A percentile compares a stretch with the other conserved stretches of the same genome.
Evolutionary conservation across 225 moss, liverwort and hornwort species (phyloP).

Genomic region (Pleurozium schreberi): DNA sequence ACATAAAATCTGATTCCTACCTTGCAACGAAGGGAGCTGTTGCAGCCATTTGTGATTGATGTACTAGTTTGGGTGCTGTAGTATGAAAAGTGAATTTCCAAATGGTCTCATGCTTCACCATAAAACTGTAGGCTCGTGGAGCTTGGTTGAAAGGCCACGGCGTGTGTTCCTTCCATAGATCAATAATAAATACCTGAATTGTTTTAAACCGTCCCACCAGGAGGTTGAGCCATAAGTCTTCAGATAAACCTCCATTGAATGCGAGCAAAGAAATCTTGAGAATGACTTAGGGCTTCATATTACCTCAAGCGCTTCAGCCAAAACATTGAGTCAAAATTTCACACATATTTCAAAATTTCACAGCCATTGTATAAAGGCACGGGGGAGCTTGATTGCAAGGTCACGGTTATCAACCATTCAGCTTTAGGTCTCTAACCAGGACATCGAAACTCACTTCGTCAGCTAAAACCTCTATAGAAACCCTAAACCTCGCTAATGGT

Average conservation of each 20-base stretch:
- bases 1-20: constrained; percentile 1
- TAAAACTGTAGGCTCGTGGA: constrained; percentile 88
- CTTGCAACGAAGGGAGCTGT: constrained; percentile 92
- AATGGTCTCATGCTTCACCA: constrained; percentile 94
- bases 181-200: constrained; percentile 57
- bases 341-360: not conserved
- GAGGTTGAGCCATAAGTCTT: not conserved
- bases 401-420: constrained; percentile 14
- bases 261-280: not conserved
- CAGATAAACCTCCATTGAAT: not conserved
- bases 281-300: not conserved
- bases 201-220: not conserved
- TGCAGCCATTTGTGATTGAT: constrained; percentile 98
- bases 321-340: not conserved
- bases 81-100: constrained; percentile 87
- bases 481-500: not conserved
- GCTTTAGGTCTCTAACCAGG: constrained; percentile 30
- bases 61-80: constrained; percentile 69
- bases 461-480: not conserved
- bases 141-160: constrained; percentile 99
- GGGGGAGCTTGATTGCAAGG: constrained; percentile 70
- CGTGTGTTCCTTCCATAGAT: constrained; percentile 90
- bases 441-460: not conserved
- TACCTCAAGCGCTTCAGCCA: not conserved
- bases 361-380: not conserved